Conservation (phyloP, 345 rosid genomes). For the Punica granatum region DNA sequence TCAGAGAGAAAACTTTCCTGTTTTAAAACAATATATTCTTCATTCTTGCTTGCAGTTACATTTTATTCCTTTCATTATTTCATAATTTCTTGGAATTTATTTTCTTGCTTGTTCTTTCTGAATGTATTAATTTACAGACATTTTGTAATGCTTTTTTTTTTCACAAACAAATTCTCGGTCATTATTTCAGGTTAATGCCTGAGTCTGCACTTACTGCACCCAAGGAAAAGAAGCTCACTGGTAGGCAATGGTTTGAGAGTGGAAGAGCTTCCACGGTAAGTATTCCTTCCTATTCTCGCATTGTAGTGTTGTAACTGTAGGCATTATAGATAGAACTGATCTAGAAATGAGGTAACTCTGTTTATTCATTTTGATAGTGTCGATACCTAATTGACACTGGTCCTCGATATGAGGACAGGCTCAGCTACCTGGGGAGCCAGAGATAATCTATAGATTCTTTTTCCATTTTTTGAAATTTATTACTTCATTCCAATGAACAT, state of each 20-base stretch:
- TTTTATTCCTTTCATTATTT: neutral
- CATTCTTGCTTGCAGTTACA: neutral
- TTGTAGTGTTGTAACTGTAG: neutral
- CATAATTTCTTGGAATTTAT: neutral
- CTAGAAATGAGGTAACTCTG: neutral
- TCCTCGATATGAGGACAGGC: too few relatives aligned
- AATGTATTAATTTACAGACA: neutral
- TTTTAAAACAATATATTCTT: neutral
- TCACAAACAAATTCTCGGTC: neutral
- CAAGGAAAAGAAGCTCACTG: constrained; percentile 81
- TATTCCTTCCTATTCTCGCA: neutral
- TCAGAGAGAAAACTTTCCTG: neutral
- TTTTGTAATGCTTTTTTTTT: neutral
- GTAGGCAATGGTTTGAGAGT: constrained; percentile 96
- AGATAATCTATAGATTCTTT: neutral
- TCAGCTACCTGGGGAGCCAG: too few relatives aligned
- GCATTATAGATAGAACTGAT: neutral
- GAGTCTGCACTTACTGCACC: constrained; percentile 70
- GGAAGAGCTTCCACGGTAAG: constrained; percentile 57
- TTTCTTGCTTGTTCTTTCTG: neutral
- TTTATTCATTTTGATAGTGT: too few relatives aligned
- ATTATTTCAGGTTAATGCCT: constrained; percentile 61
- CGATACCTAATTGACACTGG: too few relatives aligned
- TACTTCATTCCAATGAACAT: neutral
- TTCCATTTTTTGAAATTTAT: neutral